Base-by-base conservation (phyloP, 2,329 filamentous ascomycete species). In the Aspergillus fructus region DNA sequence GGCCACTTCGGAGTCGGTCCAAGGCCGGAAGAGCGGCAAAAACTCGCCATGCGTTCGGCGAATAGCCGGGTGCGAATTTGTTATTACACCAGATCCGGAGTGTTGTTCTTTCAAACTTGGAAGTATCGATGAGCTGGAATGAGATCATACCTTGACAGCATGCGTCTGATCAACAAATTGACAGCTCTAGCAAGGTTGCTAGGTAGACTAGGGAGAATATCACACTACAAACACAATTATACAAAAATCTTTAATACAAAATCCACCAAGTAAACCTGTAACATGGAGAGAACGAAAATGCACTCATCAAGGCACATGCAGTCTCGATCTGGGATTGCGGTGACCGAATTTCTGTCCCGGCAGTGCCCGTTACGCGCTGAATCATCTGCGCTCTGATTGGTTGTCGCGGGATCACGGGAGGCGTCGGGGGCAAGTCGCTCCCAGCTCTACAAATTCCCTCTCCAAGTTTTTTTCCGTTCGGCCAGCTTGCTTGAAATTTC, bases 341-440 rank as follows among this genome's bases (percentile, higher is more conserved):
- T 48, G 51, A 54, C 51, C 51, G 43, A 54, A 49, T 57, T 59
- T 23, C 52, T 24, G 54, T 65, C 63, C 72, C 73, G 73, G 66
- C 66, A 66, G 66, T 65, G 71, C 70, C 72, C 72, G 71, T 67
- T 53, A 39, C 23, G 49, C 24, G 63, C 60, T 71, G 66, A 73
- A 74, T 72, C 70, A 73, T 66, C 67, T 33, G 3, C 4, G 0
- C 56, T n/a, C 55, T 75, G 70, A 75, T 75, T 75, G 73, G 73
- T 37, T 23, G 21, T 53, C 3, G 3, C 15, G 53, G 54, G 65
- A 71, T 74, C 71, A 73, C 72, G 71, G 71, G 70, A 70, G 63
- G 55, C 55, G 58, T 62, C 64, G 66, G 68, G 68, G 65, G 65
- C 66, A 59, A 67, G 61, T 61, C 13, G 19, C 11, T 46, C 49